Base-by-base conservation (phyloP, 2,329 filamentous ascomycete species). In the Hymenoscyphus infarciens region DNA sequence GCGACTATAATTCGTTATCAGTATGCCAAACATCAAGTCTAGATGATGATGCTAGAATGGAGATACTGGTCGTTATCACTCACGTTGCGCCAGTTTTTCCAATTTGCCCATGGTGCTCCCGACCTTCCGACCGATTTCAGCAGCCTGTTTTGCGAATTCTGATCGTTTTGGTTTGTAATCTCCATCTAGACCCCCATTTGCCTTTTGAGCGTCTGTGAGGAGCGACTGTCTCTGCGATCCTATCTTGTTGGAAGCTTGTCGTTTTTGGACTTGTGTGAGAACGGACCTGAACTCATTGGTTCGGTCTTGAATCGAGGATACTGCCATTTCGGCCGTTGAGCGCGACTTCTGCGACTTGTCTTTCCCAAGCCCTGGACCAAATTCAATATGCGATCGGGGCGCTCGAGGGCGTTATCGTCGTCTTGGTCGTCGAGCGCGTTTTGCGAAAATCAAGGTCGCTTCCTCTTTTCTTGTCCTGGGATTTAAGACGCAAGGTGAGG, bases 251-350 rank as follows among this genome's bases (percentile, higher is more conserved):
- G 88, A 83, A 35, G 87, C 87, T 72, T 95, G 87, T 67, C 88
- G 85, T 74, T 88, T 90, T 78, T 96, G 92, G 59, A 91, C 90
- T 75, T 96, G 91, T 55, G 85, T 82, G 66, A 98, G 86, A 73
- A 98, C 96, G 67, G 92, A 90, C 75, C 88, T 89, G 83, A 99
- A 99, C 82, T 99, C 95, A 74, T 87, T 84, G 63, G 95, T 99
- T 74, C 95, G 91, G 80, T 99, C 95, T 81, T 99, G 95, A 76
- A 98, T 96, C 59, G 92, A 94, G 64, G 82, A 75, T 74, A 86
- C 82, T 62, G 85, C 84, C 86, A 88, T 88, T 59, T 65, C 75
- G 74, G 45, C 59, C 60, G 55, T 62, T 52, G 54, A 52, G 25
- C 22, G 25, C 25, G 29, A 16, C 33, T 39, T 10, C 45, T 22